Conservation (phyloP, 306 rosid genomes). For the Arachis hypogaea region DNA sequence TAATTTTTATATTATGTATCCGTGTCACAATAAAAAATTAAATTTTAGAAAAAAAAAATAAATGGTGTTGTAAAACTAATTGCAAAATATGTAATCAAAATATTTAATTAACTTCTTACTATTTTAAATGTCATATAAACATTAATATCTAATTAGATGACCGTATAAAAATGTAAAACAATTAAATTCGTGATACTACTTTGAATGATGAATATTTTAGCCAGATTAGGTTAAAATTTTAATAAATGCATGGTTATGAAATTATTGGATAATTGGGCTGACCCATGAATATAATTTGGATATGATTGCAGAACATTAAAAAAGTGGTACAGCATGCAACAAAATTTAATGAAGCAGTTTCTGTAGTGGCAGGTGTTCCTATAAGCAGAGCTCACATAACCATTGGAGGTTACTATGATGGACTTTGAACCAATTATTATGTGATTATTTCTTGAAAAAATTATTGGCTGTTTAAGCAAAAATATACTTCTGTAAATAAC, state of each 20-base stretch:
- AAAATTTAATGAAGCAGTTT: constrained; percentile 66
- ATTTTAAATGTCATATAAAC: no score
- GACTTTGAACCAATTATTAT: constrained; percentile 38
- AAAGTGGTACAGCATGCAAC: constrained; percentile 63
- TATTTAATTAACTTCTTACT: no score
- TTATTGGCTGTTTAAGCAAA: background rate
- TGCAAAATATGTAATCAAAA: no score
- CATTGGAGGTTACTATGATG: constrained; percentile 67
- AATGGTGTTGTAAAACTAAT: no score
- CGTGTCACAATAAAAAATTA: no score
- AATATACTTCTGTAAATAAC: constrained; percentile 38
- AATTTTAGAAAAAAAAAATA: no score
- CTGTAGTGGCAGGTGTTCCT: constrained; percentile 66
- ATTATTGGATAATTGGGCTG: constrained; percentile 9
- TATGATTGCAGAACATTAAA: constrained; percentile 66
- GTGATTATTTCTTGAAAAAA: background rate
- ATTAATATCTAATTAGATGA: no score
- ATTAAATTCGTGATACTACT: no score
- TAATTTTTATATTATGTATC: no score
- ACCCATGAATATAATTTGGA: constrained; percentile 23
- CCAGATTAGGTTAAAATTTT: background rate
- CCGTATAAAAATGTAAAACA: no score
- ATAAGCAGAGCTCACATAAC: constrained; percentile 68
- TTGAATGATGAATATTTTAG: background rate
- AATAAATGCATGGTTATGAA: background rate